phyloP scores from a whole-genome alignment of 768 basidiomycete species.

The Rubroboletus satanas region DNA sequence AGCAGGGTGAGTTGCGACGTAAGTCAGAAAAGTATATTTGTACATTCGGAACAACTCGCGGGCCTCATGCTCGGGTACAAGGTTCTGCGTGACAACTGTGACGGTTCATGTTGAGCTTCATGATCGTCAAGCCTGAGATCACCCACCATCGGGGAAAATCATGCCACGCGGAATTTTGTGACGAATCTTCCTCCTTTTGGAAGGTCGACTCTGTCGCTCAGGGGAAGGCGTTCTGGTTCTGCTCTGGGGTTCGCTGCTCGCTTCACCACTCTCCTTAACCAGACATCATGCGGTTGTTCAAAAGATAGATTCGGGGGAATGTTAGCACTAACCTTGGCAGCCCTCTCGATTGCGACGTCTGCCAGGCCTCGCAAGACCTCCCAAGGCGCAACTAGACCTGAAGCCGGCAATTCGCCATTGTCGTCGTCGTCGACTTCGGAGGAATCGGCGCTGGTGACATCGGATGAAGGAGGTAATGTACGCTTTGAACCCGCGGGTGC shows the following conservation, averaged over 20 bases:
- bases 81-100: conserved; percentile 77
- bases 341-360: conserved; percentile 76
- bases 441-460: conserved; percentile 73
- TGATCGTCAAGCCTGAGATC: neutral
- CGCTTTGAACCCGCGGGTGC: conserved; percentile 50
- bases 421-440: conserved; percentile 85
- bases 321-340: conserved; percentile 56
- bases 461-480: conserved; percentile 57
- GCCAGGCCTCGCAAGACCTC: conserved; percentile 79
- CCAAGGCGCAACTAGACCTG: conserved; percentile 82
- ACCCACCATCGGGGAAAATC: conserved; percentile 74
- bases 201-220: conserved; percentile 63
- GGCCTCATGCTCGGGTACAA: conserved; percentile 79
- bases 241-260: conserved; percentile 68
- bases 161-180: conserved; percentile 56
- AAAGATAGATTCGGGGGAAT: neutral
- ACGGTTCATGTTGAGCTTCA: conserved; percentile 1
- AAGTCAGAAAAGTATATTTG: neutral
- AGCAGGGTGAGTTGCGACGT: conserved; percentile 10
- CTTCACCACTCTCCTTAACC: conserved; percentile 68
- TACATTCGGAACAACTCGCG: conserved; percentile 84
- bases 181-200: conserved; percentile 67
- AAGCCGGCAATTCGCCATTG: conserved; percentile 72
- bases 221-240: conserved; percentile 71
- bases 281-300: conserved; percentile 10